A percentile compares a stretch with the other conserved stretches of the same genome.
phyloP scores from a whole-genome alignment of 495 filamentous ascomycete genomes.

The Tuber borchii region DNA sequence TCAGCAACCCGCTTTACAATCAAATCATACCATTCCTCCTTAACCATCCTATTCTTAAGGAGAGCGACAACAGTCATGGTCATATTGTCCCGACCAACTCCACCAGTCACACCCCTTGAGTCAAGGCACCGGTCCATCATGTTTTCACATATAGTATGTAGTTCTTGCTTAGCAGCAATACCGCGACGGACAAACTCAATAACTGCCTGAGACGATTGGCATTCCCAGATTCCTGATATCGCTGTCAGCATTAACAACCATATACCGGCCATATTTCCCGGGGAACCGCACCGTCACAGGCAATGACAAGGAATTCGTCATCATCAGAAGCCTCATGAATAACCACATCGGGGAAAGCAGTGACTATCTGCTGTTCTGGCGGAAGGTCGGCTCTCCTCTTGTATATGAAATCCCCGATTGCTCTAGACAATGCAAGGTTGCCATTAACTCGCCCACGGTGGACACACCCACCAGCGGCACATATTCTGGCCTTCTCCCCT shows the following conservation, averaged over 20 bases:
- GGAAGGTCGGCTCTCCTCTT: constrained; percentile 97
- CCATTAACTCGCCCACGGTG: constrained; percentile 98
- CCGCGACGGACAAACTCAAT: constrained; percentile 94
- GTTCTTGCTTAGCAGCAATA: constrained; percentile 87
- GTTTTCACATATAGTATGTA: constrained; percentile 93
- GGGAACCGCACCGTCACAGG: constrained; percentile 75
- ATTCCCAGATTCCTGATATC: constrained; percentile 89
- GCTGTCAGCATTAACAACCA: constrained; percentile 39
- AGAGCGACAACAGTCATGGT: constrained; percentile 90
- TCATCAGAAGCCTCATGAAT: constrained; percentile 83
- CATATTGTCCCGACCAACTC: constrained; percentile 99
- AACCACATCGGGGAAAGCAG: constrained; percentile 87
- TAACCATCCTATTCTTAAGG: constrained; percentile 70
- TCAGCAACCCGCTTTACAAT: constrained; percentile 89
- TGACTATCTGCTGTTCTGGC: constrained; percentile 96
- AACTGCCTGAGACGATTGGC: constrained; percentile 94
- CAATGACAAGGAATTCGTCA: constrained; percentile 94
- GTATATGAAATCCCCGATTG: constrained; percentile 98
- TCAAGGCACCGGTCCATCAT: constrained; percentile 99
- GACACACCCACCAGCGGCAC: constrained; percentile 91
- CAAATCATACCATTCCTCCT: constrained; percentile 96
- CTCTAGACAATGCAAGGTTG: constrained; percentile 90
- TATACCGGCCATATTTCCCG: neutral
- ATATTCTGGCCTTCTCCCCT: constrained; percentile 96
- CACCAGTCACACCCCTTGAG: constrained; percentile 92